Evolutionary conservation across 225 moss, liverwort and hornwort species (phyloP), one percentile per base, ranked within the genome.

Genomic region (Antitrichia curtipendula): DNA sequence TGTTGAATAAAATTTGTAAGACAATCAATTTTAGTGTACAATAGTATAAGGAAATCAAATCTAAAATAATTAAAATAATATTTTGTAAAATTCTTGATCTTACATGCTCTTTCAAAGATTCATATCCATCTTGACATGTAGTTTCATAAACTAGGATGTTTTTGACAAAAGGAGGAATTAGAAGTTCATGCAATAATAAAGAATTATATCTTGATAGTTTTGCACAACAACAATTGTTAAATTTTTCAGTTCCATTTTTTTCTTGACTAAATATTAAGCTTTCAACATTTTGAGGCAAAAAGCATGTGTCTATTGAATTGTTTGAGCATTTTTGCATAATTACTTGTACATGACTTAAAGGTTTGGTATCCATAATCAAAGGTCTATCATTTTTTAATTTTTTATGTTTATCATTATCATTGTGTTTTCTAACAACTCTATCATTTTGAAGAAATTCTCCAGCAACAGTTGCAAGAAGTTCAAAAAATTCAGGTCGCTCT

Each of bases 381-480:
- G 88, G 59, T 36, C 64, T 76, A 76, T 87, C 77, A 54, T 45
- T 88, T 31, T 59, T 80, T 29, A 45, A 6, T 66, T 10, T 81
- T 63, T 70, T 81, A 27, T 62, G 9, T 2, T 82, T n/a, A 53
- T 25, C 22, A 82, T 87, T 16, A 45, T 70, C 45, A 38, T 49
- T 75, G 8, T 38, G 75, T 32, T 69, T 64, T 54, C 53, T 85
- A 23, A 76, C 71, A 78, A 82, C 52, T 52, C 91, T 92, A 87
- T 91, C 94, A 68, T 93, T 91, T 68, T 94, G 93, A 60, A 94
- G 86, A 75, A 94, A 91, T 65, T 93, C 93, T 40, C 93, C 93
- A 10, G 94, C 94, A 25, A 94, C 93, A 29, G 92, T 94, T 32
- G 94, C 94, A 79, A 94, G 91, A 88, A 94, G 91, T 43, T 94